These are phyloP conservation scores for Penicillium sp. DNA, from an alignment of 2,329 filamentous ascomycete genomes.

Conservation along the genomic window DNA sequence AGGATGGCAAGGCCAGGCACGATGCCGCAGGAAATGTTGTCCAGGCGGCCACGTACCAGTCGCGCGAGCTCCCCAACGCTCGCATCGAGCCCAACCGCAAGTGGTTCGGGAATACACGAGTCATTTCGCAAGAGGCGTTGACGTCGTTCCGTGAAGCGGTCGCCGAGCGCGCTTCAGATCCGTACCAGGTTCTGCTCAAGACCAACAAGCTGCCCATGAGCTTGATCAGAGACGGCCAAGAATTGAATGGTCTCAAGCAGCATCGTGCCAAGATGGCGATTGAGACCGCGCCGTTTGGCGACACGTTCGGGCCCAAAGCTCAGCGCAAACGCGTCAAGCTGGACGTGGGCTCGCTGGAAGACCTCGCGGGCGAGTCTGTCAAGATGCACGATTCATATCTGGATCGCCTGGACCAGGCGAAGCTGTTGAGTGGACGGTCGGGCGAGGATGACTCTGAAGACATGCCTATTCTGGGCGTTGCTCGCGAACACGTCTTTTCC, in stretches of 20 bases:
- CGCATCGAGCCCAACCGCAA: conserved; percentile 93
- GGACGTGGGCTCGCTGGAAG: conserved; percentile 72
- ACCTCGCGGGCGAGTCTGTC: conserved; percentile 74
- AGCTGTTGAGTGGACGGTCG: conserved; percentile 67
- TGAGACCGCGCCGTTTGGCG: conserved; percentile 77
- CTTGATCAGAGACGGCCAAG: conserved; percentile 69
- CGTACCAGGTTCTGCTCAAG: conserved; percentile 92
- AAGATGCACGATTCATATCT: conserved; percentile 78
- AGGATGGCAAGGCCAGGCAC: conserved; percentile 76
- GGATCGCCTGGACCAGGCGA: conserved; percentile 74
- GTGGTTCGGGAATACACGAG: conserved; percentile 94
- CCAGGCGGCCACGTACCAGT: conserved; percentile 80
- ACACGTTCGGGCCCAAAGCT: conserved; percentile 89
- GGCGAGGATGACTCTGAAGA: conserved; percentile 52
- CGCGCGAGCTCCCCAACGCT: conserved; percentile 73
- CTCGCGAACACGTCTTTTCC: conserved; percentile 82
- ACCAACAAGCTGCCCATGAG: conserved; percentile 97
- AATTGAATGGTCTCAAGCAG: conserved; percentile 79
- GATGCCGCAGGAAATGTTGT: conserved; percentile 82
- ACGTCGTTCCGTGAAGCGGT: conserved; percentile 86
- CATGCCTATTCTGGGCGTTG: conserved; percentile 53
- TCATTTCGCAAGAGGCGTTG: conserved; percentile 84
- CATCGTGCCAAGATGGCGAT: conserved; percentile 93
- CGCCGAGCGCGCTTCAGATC: conserved; percentile 82
- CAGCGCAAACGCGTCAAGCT: conserved; percentile 92